phyloP scores from a whole-genome alignment of 345 rosid species.

The Euphorbia lathyris region DNA sequence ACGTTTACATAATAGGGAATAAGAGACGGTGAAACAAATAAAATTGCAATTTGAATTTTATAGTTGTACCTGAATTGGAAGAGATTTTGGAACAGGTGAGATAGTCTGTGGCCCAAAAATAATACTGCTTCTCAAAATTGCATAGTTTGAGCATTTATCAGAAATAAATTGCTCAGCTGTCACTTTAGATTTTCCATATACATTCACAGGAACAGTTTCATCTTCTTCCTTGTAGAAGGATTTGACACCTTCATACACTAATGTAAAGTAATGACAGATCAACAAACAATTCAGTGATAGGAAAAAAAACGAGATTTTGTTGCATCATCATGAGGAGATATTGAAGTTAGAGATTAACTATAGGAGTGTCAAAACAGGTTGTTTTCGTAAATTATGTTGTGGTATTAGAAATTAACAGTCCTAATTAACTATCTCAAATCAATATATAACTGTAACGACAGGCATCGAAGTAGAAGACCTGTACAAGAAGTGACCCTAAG shows the following conservation, averaged over 20 bases:
- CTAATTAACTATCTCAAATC: too few species aligned
- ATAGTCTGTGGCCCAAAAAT: slow-evolving; percentile 81
- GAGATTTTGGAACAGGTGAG: slow-evolving; percentile 81
- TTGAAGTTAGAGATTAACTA: background rate
- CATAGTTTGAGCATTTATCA: slow-evolving; percentile 58
- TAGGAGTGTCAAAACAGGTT: too few species aligned
- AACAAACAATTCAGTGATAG: background rate
- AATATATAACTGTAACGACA: too few species aligned
- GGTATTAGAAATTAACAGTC: too few species aligned
- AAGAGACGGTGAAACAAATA: background rate
- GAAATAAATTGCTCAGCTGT: slow-evolving; percentile 68
- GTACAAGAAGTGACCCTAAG: too few species aligned
- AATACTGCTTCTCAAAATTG: slow-evolving; percentile 83
- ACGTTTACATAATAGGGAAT: background rate
- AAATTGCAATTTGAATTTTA: background rate
- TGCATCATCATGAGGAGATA: background rate
- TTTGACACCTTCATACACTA: slow-evolving; percentile 86
- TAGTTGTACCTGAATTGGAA: slow-evolving; percentile 70
- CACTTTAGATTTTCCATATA: slow-evolving; percentile 85
- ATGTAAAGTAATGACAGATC: background rate
- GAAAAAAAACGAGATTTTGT: background rate
- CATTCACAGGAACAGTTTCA: slow-evolving; percentile 65
- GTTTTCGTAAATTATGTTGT: too few species aligned
- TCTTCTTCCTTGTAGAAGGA: slow-evolving; percentile 94
- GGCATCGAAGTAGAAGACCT: too few species aligned